Conservation (phyloP, 495 filamentous ascomycete species). For the Penicillium lagena region DNA sequence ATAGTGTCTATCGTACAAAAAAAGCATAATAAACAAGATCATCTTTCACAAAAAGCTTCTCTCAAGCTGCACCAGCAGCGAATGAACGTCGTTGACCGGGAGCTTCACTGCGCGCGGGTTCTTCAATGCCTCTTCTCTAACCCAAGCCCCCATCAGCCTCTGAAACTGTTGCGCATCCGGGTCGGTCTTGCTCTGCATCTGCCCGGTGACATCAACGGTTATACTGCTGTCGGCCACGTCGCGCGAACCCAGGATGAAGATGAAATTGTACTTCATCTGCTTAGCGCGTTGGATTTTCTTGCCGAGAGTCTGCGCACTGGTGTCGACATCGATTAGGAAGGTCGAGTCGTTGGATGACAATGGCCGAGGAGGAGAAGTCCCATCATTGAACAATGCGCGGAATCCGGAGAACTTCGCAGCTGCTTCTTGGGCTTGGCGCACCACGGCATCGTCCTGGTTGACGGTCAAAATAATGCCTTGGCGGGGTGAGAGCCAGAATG, state of each 20-base stretch:
- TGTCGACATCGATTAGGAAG: constrained; percentile 68
- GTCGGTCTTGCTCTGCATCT: constrained; percentile 37
- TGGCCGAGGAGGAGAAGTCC: constrained; percentile 18
- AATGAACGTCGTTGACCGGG: constrained; percentile 31
- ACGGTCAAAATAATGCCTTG: constrained; percentile 77
- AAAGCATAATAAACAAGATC: neutral
- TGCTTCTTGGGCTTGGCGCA: constrained; percentile 49
- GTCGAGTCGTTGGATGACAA: constrained; percentile 38
- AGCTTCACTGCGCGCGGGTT: constrained; percentile 35
- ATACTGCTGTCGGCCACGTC: constrained; percentile 40
- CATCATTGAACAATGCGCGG: constrained; percentile 20
- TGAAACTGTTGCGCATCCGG: constrained; percentile 20
- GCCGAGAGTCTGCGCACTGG: constrained; percentile 49
- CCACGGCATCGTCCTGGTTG: constrained; percentile 53
- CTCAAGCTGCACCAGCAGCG: constrained; percentile 34
- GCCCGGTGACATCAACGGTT: constrained; percentile 39
- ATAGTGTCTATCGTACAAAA: constrained; percentile 9
- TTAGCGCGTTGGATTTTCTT: constrained; percentile 72
- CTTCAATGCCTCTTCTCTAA: constrained; percentile 24
- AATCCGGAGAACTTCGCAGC: constrained; percentile 29
- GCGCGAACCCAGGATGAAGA: constrained; percentile 65
- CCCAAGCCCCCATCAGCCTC: constrained; percentile 17
- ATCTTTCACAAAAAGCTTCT: constrained; percentile 23
- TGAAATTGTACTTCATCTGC: constrained; percentile 64
- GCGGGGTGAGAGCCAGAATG: constrained; percentile 85